Percentiles rank a stretch among this genome's conserved stretches.
Conservation (phyloP, 495 filamentous ascomycete genomes). For the Neurospora discreta region DNA sequence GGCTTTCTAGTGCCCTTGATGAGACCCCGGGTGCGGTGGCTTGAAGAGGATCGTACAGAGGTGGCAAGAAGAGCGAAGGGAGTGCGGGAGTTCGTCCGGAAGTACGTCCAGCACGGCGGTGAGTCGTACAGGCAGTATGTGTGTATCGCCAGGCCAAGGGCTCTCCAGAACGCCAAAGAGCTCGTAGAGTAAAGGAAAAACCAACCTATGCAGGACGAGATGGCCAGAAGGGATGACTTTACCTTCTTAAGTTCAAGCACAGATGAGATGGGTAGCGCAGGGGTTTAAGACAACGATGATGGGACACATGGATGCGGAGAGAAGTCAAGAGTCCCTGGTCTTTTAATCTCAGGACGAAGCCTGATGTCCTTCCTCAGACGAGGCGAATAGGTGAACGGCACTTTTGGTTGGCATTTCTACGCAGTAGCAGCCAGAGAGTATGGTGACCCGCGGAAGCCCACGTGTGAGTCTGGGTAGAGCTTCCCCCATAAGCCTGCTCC, state of each 20-base stretch:
- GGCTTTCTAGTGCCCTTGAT: constrained; percentile 15
- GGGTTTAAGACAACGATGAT: constrained; percentile 24
- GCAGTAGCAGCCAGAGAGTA: constrained; percentile 4
- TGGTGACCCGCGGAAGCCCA: constrained; percentile 6
- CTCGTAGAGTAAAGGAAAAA: constrained; percentile 1
- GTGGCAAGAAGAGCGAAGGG: constrained; percentile 6
- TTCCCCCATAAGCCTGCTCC: constrained; percentile 10
- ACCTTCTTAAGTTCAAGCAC: constrained; percentile 18
- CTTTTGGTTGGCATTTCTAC: constrained; percentile 5
- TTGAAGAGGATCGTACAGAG: constrained; percentile 17
- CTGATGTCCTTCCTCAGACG: constrained; percentile 11
- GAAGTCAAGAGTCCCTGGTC: constrained; percentile 17
- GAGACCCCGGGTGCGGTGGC: constrained; percentile 13
- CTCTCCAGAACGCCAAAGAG: background rate
- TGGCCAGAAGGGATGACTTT: constrained; percentile 12
- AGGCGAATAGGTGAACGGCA: constrained; percentile 18
- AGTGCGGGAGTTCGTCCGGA: constrained; percentile 1
- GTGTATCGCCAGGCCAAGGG: constrained; percentile 3
- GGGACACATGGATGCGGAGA: constrained; percentile 19
- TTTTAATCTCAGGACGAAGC: constrained; percentile 13
- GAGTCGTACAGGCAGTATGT: constrained; percentile 13
- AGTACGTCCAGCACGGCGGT: constrained; percentile 6
- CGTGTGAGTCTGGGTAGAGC: constrained; percentile 14
- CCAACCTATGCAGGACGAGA: background rate
- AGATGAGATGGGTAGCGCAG: constrained; percentile 18